Base-by-base conservation (phyloP, 192 early-diverging fungal genomes). In the Coemansia biformis region DNA sequence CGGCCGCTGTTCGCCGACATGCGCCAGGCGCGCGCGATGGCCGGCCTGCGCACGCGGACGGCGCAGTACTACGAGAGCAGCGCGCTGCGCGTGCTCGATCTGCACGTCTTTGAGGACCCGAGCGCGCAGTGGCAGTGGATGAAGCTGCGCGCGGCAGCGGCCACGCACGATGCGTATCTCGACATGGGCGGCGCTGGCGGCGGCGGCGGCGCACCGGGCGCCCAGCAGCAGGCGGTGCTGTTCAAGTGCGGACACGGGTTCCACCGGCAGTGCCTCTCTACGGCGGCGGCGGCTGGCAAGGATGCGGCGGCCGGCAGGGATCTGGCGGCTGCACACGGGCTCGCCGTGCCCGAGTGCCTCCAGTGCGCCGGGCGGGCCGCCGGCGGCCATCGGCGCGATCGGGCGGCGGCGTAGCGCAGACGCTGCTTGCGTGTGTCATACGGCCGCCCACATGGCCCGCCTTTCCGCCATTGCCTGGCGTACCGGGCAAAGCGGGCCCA, bases 101-200 rank as follows among this genome's bases (percentile, higher is more conserved):
- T 75, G 18, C 71, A 67, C 23, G 63, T 75, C n/a, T 75, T 75
- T 43, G 71, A 75, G 51, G 70, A 75, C 39, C 51, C 51, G 28
- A 29, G 41, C 26, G 49, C 63, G 23, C 71, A 75, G 59, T 61
- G 58, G 64, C 63, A 66, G 42, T 75, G 71, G 71, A 66, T 75
- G 43, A 75, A 75, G 54, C 55, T 75, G 53, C 69, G 69, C 46
- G 50, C 43, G 13, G 61, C 62, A 4, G 42, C 62, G 5, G 44
- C 51, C 15, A 41, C 57, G 1, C 48, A 59, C 37, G 51, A 63
- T 38, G 50, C 46, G 26, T 48, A 54, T 15, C 46, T 49, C 21
- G 59, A 36, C 45, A 44, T 3, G 29, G 30, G 31, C 51, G 22
- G 47, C 22, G 36, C 28, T 11, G 26, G 16, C 39, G 11, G n/a